Evolutionary conservation across 306 rosid species (phyloP), one percentile per base, ranked within the genome.

Genomic region (Castanopsis chinensis): DNA sequence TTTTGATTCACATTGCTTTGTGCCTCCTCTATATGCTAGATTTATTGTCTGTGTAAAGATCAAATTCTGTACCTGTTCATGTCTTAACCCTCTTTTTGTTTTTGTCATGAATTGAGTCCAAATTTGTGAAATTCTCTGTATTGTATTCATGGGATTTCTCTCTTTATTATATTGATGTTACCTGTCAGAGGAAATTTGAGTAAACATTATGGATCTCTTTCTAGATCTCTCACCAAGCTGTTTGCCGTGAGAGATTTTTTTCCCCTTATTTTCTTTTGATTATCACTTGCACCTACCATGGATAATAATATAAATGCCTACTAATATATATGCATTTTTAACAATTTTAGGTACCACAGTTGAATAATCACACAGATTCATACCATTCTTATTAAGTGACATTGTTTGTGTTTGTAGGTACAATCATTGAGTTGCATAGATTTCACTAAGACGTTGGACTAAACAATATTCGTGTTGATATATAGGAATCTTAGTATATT

Each of bases 401-500:
- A 23, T 23, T 54, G 37, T 53, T 33, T 79, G 33, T 59, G 23
- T 6, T 64, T 28, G 49, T 37, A 80, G 78, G 78, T 54, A 23
- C 32, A 70, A 12, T 0, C 43, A 2, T 67, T 53, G 37, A 51
- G 20, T 72, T 37, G 11, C 51, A 81, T 45, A 33, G 80, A 20
- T 41, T 49, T 35, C 49, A 49, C 53, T 49, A 49, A 14, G 72
- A 79, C 57, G 1, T 52, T 52, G 67, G 73, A 35, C 12, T 61
- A n/a, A 32, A 12, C 25, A 71, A 14, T 15, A 58, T 19, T 33
- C 1, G 55, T 64, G 25, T 73, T 17, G 69, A 80, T 68, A 61
- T 25, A 68, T 57, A 28, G n/a, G 45, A 19, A 73, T 33, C 53
- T 37, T 15, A 43, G 45, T 5, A 21, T 63, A 19, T 80, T 33